A percentile compares a stretch with the other conserved stretches of the same genome.
These are phyloP conservation scores for Nemania sp. DNA, from an alignment of 2,329 filamentous ascomycete genomes.

Conservation along the genomic window DNA sequence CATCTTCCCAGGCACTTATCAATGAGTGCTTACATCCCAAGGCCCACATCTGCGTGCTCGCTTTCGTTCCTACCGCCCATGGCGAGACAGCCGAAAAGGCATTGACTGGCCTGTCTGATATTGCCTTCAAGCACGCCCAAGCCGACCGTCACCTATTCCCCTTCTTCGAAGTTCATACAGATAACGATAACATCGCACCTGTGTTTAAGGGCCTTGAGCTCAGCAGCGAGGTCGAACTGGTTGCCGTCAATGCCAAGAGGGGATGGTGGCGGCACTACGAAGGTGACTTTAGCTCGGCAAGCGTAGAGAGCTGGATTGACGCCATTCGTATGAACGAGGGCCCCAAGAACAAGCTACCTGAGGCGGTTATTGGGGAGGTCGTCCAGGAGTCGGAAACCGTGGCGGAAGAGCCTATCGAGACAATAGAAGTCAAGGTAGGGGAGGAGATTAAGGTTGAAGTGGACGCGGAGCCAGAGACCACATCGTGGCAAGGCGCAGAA, in stretches of 20 bases:
- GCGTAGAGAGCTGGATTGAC: constrained; percentile 89
- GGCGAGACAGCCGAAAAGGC: constrained; percentile 67
- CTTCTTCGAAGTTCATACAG: constrained; percentile 78
- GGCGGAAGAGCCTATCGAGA: constrained; percentile 58
- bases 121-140: constrained; percentile 79
- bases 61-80: constrained; percentile 70
- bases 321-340: constrained; percentile 91
- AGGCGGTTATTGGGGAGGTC: constrained; percentile 64
- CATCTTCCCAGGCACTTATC: constrained; percentile 72
- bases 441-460: constrained; percentile 51
- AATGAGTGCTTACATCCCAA: constrained; percentile 79
- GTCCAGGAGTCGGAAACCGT: constrained; percentile 53
- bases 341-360: constrained; percentile 79
- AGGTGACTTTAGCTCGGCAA: constrained; percentile 68
- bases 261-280: constrained; percentile 86
- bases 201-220: constrained; percentile 74
- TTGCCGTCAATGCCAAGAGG: constrained; percentile 87
- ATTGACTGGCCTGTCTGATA: constrained; percentile 74
- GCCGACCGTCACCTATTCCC: constrained; percentile 80
- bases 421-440: constrained; percentile 57
- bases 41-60: constrained; percentile 85
- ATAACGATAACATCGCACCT: constrained; percentile 66
- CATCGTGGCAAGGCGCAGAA: constrained; percentile 50
- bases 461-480: constrained; percentile 45
- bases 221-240: constrained; percentile 71